Percentiles rank a stretch among this genome's conserved stretches.
Conservation (phyloP, 139 green algal genomes). For the Chlamydomonas incerta region DNA sequence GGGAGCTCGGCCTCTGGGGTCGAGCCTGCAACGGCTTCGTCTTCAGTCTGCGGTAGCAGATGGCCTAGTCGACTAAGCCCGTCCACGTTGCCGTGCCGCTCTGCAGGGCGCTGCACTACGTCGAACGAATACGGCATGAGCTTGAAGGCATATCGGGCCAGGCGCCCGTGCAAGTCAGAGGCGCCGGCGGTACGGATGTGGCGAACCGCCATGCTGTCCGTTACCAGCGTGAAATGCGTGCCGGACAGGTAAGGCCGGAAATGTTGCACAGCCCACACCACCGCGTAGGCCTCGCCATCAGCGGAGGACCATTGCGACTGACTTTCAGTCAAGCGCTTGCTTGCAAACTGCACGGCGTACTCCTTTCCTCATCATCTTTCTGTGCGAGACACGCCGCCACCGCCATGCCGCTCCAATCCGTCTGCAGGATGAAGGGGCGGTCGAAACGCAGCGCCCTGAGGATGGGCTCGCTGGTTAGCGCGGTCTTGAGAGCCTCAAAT, state of each 20-base stretch:
- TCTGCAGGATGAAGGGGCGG: neutral
- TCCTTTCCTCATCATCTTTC: neutral
- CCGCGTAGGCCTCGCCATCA: constrained; percentile 42
- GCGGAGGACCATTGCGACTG: constrained; percentile 23
- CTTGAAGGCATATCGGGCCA: constrained; percentile 42
- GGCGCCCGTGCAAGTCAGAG: neutral
- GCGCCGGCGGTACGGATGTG: constrained; percentile 18
- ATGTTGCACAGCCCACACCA: constrained; percentile 22
- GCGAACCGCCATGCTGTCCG: constrained; percentile 41
- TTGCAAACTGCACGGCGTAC: neutral
- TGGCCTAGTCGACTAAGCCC: neutral
- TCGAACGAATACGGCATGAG: constrained; percentile 43
- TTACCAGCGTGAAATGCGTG: constrained; percentile 34
- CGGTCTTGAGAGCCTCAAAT: neutral
- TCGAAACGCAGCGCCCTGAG: neutral
- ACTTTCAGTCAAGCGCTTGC: neutral
- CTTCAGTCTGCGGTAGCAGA: neutral
- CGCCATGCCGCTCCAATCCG: neutral
- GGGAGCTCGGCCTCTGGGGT: no score
- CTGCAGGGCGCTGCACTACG: neutral
- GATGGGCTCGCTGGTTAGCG: neutral
- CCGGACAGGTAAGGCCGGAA: constrained; percentile 48
- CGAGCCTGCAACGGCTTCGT: no score
- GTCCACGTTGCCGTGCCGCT: constrained; percentile 25
- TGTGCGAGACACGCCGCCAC: neutral